These are phyloP conservation scores for Xylaria bambusicola DNA, from an alignment of 495 filamentous ascomycete genomes.

Conservation along the genomic window DNA sequence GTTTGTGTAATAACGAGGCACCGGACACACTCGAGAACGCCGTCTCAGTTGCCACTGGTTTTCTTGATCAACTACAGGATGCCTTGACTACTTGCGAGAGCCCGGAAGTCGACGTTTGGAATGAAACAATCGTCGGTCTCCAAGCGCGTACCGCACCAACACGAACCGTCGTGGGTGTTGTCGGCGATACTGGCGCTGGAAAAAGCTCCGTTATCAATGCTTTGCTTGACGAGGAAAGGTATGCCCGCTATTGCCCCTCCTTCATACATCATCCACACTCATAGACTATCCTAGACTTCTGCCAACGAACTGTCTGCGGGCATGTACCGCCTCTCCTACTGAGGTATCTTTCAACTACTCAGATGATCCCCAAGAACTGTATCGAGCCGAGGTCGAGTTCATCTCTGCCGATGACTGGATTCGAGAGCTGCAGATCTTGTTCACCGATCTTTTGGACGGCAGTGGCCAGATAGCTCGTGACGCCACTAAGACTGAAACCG, in stretches of 20 bases:
- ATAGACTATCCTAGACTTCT: constrained; percentile 25
- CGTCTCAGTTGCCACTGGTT: constrained; percentile 25
- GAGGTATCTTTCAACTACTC: constrained; percentile 64
- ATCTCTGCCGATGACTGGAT: constrained; percentile 58
- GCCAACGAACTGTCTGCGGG: constrained; percentile 47
- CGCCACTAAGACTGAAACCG: constrained; percentile 45
- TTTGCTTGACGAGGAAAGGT: constrained; percentile 56
- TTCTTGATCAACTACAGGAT: constrained; percentile 30
- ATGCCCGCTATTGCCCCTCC: background rate
- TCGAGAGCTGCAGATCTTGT: constrained; percentile 53
- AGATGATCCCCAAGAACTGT: constrained; percentile 47
- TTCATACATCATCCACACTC: background rate
- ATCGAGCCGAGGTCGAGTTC: constrained; percentile 67
- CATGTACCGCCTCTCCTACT: constrained; percentile 66
- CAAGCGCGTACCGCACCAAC: constrained; percentile 25
- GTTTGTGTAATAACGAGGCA: constrained; percentile 15
- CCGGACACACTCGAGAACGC: constrained; percentile 34
- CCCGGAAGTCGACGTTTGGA: constrained; percentile 37
- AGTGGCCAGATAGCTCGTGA: constrained; percentile 46
- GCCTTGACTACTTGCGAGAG: constrained; percentile 1
- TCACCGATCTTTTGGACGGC: constrained; percentile 55
- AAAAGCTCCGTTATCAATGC: constrained; percentile 65
- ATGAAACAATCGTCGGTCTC: constrained; percentile 42
- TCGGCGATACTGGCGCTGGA: constrained; percentile 60
- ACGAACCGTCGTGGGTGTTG: constrained; percentile 56